Evolutionary conservation across 345 rosid genomes (phyloP), one percentile per base, ranked within the genome.

Genomic region (Linum usitatissimum): DNA sequence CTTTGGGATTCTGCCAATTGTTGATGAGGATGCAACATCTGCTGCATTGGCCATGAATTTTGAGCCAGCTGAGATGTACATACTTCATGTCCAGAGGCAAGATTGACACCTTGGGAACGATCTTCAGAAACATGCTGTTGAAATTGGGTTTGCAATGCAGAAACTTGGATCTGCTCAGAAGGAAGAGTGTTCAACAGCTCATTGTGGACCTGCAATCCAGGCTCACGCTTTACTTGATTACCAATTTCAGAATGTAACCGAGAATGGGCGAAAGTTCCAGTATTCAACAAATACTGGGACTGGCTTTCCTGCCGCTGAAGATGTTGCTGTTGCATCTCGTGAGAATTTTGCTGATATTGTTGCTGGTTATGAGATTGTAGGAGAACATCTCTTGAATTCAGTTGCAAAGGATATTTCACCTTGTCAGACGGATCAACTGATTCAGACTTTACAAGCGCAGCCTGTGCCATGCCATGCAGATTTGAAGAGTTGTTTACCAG

Each of bases 111-210:
- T 57, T 83, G 88, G 40, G 80, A 70, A 69, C 65, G 76, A 23
- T 83, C 84, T 66, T 80, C 92, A 60, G 77, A 68, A 48, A 80
- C 67, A 61, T 77, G 84, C 57, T 84, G 87, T 72, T 83, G 91
- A 64, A 82, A 83, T 57, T 83, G 92, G 68, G 77, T 82, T 75
- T 84, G 92, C 66, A 77, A 53, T 70, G 82, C 91, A 38, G 88
- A 64, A 53, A 83, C 77, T 75, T 80, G 86, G 70, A 78, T 68
- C 54, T 65, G 83, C 59, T 82, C 94, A 57, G 89, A 66, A 63
- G 78, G 67, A 76, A 83, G 90, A 20, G 88, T 73, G 63, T 71
- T 82, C 65, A 82, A 54, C 64, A 77, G 66, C 60, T 75, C 84
- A 56, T 73, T 75, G 39, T 61, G 83, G 68, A 63, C 83, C 71